Evolutionary conservation across 2,329 filamentous ascomycete species (phyloP).

Genomic region (Cadophora sp.): DNA sequence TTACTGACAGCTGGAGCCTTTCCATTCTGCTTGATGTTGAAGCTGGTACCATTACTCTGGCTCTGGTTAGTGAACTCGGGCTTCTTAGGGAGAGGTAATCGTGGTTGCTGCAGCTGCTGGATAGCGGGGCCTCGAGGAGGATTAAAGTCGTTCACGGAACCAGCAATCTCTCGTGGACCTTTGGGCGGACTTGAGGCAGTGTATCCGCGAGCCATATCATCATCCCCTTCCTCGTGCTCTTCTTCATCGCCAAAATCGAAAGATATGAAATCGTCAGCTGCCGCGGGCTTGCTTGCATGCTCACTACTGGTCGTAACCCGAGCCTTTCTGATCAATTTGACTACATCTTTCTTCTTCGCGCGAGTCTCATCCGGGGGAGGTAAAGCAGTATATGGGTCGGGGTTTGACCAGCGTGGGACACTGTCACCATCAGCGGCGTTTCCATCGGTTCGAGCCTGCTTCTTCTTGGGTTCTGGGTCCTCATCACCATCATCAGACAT

Average conservation of each 20-base stretch:
- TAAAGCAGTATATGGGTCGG: constrained; percentile 88
- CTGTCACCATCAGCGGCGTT: constrained; percentile 50
- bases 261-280: constrained; percentile 87
- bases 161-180: constrained; percentile 31
- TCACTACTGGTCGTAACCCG: constrained; percentile 64
- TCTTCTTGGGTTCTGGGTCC: constrained; percentile 49
- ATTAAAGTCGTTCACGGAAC: constrained; percentile 13
- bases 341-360: constrained; percentile 83
- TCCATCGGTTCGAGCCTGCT: constrained; percentile 49
- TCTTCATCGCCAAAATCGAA: constrained; percentile 68
- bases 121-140: constrained; percentile 16
- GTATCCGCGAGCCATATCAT: constrained; percentile 27
- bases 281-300: constrained; percentile 57
- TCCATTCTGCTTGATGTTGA: constrained; percentile 15
- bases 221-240: constrained; percentile 31
- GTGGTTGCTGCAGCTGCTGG: constrained; percentile 5
- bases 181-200: constrained; percentile 30
- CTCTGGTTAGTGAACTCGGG: not conserved
- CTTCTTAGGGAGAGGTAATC: constrained; percentile 1
- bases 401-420: constrained; percentile 89
- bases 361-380: constrained; percentile 78
- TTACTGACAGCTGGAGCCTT: constrained; percentile 15
- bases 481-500: constrained; percentile 50
- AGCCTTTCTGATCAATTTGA: constrained; percentile 90
- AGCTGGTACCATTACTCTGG: constrained; percentile 1